Evolutionary conservation across 1,284 basidiomycete species (phyloP).

Genomic region (Sphagnurus paluster): DNA sequence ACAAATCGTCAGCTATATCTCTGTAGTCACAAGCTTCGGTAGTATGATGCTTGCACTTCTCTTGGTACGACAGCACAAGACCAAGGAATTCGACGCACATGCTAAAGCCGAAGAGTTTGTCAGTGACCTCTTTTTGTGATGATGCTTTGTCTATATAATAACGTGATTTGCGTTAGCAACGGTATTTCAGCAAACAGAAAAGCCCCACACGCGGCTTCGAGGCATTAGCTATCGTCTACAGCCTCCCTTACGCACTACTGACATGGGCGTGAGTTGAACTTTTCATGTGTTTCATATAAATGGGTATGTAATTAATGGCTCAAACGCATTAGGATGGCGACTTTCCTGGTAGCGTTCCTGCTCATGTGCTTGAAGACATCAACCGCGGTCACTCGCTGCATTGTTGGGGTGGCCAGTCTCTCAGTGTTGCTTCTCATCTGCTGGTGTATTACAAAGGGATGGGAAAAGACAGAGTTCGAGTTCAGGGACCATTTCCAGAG

Average conservation of each 20-base stretch:
- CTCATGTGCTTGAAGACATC: conserved; percentile 37
- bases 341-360: conserved; percentile 37
- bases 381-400: conserved; percentile 22
- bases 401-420: no score
- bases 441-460: no score
- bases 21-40: conserved; percentile 44
- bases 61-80: conserved; percentile 34
- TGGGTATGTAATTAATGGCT: neutral
- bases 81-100: conserved; percentile 9
- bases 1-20: conserved; percentile 47
- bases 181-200: conserved; percentile 29
- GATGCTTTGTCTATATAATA: neutral
- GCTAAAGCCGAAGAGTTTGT: conserved; percentile 15
- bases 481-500: no score
- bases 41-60: conserved; percentile 47
- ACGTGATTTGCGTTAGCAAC: conserved; percentile 19
- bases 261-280: conserved; percentile 44
- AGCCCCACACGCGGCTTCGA: conserved; percentile 33
- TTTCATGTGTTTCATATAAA: neutral
- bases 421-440: no score
- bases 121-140: neutral
- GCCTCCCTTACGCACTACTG: conserved; percentile 46
- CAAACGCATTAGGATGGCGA: conserved; percentile 31
- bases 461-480: no score
- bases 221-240: conserved; percentile 42